Percentiles rank a stretch among this genome's conserved stretches.
Conservation (phyloP, 306 rosid genomes). For the Pterocarpus macrocarpus region DNA sequence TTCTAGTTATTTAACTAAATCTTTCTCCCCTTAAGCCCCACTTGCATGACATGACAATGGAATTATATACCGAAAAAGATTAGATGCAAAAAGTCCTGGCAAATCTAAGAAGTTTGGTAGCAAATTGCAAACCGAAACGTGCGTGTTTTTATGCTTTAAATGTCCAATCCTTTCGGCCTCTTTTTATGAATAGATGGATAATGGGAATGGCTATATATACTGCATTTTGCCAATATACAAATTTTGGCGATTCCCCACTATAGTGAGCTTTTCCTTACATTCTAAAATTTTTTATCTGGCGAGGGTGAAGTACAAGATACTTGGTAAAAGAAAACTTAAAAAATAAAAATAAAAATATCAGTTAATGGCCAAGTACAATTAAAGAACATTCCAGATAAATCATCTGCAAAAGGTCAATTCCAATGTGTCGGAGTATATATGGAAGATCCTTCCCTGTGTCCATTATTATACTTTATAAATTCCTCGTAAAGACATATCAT, state of each 20-base stretch:
- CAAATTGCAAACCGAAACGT: slow-evolving; percentile 53
- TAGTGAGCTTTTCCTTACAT: slow-evolving; percentile 37
- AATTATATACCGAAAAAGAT: slow-evolving; percentile 45
- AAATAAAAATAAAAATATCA: background rate
- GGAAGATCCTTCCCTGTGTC: background rate
- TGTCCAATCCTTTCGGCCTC: background rate
- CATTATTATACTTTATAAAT: background rate
- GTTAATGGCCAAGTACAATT: slow-evolving; percentile 35
- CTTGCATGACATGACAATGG: slow-evolving; percentile 37
- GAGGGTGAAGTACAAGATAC: slow-evolving; percentile 44
- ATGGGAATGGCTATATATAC: background rate
- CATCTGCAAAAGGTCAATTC: slow-evolving; percentile 10
- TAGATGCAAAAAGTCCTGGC: slow-evolving; percentile 55
- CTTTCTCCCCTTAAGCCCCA: slow-evolving; percentile 32
- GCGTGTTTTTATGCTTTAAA: slow-evolving; percentile 23
- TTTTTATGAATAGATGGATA: background rate
- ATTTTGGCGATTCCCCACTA: slow-evolving; percentile 57
- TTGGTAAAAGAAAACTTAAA: background rate
- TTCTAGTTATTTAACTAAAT: slow-evolving; percentile 13
- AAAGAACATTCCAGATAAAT: slow-evolving; percentile 31
- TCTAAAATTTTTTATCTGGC: slow-evolving; percentile 48
- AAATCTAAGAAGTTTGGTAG: slow-evolving; percentile 55
- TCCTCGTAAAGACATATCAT: slow-evolving; percentile 15
- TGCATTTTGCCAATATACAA: slow-evolving; percentile 14
- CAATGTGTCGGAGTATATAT: background rate